Conservation (phyloP, 2,329 filamentous ascomycete genomes). For the Pestalotiopsis fici region DNA sequence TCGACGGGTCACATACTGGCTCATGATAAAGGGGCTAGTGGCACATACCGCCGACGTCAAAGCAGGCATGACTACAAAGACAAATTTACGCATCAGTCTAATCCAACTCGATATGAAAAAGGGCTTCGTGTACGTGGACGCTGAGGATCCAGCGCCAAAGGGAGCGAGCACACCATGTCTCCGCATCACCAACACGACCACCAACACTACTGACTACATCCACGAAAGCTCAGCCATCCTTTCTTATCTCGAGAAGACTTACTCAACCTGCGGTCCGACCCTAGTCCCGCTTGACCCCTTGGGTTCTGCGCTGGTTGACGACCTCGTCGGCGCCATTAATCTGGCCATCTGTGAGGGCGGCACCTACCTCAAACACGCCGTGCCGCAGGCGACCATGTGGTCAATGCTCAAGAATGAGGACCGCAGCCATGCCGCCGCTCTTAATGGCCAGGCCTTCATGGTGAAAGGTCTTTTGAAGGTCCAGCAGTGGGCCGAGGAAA, state of each 20-base stretch:
- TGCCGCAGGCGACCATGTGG: neutral
- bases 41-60: conserved; percentile 14
- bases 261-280: neutral
- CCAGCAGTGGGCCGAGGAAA: conserved; percentile 12
- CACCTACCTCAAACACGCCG: neutral
- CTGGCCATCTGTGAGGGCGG: neutral
- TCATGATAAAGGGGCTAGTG: conserved; percentile 20
- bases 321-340: neutral
- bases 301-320: neutral
- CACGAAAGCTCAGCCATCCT: conserved; percentile 20
- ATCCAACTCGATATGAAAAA: conserved; percentile 6
- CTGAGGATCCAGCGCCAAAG: conserved; percentile 17
- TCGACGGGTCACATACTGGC: conserved; percentile 20
- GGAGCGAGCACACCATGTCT: conserved; percentile 18
- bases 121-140: conserved; percentile 7
- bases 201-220: conserved; percentile 13
- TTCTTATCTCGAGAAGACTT: conserved; percentile 17
- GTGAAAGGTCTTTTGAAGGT: conserved; percentile 13
- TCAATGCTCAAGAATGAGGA: conserved; percentile 13
- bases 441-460: conserved; percentile 12
- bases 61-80: conserved; percentile 13
- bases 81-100: conserved; percentile 13
- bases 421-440: conserved; percentile 14
- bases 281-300: neutral
- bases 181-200: conserved; percentile 14